A percentile compares a stretch with the other conserved stretches of the same genome.
Evolutionary conservation across 768 basidiomycete genomes (phyloP).

Genomic region (Gymnopilus junonius): DNA sequence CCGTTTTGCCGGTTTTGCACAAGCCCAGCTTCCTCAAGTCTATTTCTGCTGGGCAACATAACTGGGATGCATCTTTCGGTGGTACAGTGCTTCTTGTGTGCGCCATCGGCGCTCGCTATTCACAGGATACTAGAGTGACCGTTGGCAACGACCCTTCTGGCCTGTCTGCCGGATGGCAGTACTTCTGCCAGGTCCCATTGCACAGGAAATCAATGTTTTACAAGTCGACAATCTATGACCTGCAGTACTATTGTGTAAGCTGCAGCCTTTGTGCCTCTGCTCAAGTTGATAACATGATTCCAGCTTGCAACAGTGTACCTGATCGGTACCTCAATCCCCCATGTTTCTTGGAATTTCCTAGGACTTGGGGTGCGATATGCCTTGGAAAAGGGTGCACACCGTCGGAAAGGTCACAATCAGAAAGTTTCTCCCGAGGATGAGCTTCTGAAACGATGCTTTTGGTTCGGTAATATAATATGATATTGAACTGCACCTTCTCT

Average conservation of each 20-base stretch:
- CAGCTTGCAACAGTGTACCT: conserved; percentile 39
- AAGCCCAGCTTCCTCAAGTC: conserved; percentile 63
- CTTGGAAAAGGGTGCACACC: conserved; percentile 68
- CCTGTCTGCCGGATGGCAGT: conserved; percentile 63
- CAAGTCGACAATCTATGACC: conserved; percentile 64
- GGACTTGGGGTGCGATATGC: conserved; percentile 63
- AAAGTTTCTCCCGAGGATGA: conserved; percentile 52
- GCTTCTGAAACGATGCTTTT: conserved; percentile 63
- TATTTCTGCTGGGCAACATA: conserved; percentile 50
- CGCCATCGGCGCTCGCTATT: conserved; percentile 62
- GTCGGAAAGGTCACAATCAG: conserved; percentile 42
- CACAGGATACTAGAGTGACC: conserved; percentile 51
- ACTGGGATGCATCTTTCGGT: conserved; percentile 54
- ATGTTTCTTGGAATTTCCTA: conserved; percentile 58
- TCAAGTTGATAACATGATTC: conserved; percentile 3
- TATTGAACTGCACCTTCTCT: not conserved
- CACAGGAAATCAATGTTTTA: conserved; percentile 61
- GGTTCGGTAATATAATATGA: conserved; percentile 34
- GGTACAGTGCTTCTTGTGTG: conserved; percentile 65
- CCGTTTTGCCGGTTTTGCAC: conserved; percentile 66
- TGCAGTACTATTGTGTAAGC: conserved; percentile 70
- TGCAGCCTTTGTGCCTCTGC: conserved; percentile 21
- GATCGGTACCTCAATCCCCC: conserved; percentile 49
- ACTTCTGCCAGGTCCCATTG: conserved; percentile 63
- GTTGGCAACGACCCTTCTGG: conserved; percentile 39